Evolutionary conservation across 306 rosid genomes (phyloP).

Genomic region (Ormosia semicastrata): DNA sequence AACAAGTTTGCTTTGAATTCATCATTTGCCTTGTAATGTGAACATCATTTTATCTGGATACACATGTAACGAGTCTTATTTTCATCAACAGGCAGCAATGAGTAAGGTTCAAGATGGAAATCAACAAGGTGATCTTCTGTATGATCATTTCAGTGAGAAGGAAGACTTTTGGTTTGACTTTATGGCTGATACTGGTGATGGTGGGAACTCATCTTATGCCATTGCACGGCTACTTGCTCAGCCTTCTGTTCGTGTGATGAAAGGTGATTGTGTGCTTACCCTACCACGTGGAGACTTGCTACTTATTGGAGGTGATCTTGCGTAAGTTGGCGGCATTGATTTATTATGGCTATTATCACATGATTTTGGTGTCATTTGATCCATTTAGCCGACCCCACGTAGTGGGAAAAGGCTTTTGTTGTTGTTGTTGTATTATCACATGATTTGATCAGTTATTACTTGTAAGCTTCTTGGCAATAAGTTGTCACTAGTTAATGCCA

Average conservation of each 20-base stretch:
- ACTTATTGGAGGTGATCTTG: conserved; percentile 97
- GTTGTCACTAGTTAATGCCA: background rate
- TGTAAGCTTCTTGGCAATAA: conserved; percentile 14
- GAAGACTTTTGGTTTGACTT: conserved; percentile 96
- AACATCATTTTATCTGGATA: background rate
- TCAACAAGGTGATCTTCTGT: conserved; percentile 61
- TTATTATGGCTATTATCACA: background rate
- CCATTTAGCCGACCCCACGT: too few species aligned
- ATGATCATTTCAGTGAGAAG: conserved; percentile 71
- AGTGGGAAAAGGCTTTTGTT: too few species aligned
- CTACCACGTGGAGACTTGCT: conserved; percentile 87
- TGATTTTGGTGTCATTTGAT: too few species aligned
- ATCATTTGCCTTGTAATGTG: conserved; percentile 3
- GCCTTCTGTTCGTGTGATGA: conserved; percentile 56
- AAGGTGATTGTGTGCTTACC: conserved; percentile 51
- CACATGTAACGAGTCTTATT: conserved; percentile 27
- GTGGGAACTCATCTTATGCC: conserved; percentile 96
- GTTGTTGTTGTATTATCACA: too few species aligned
- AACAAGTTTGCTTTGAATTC: conserved; percentile 16
- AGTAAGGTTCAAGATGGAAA: conserved; percentile 64
- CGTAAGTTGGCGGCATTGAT: conserved; percentile 58
- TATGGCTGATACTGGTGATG: conserved; percentile 99
- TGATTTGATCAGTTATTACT: conserved; percentile 5
- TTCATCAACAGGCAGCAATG: conserved; percentile 89
- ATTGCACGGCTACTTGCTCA: conserved; percentile 91